Percentiles rank a stretch among this genome's conserved stretches.
Evolutionary conservation across 345 rosid genomes (phyloP).

Genomic region (Atalantia buxifolia): DNA sequence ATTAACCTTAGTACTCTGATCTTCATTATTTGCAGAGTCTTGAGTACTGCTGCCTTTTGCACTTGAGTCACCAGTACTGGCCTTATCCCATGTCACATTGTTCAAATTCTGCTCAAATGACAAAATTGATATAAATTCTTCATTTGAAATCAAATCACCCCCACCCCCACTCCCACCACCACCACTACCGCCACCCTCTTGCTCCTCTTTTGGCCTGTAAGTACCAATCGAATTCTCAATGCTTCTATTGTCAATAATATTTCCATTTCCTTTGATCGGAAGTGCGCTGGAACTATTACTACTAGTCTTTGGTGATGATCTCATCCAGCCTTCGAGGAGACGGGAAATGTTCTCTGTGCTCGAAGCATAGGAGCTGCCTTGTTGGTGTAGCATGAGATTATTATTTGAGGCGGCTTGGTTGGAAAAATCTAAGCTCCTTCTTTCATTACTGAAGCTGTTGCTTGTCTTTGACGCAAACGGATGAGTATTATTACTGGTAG

Average conservation of each 20-base stretch:
- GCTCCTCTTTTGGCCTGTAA: slow-evolving; percentile 34
- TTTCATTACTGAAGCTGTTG: slow-evolving; percentile 13
- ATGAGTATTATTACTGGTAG: neutral
- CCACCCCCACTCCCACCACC: slow-evolving; percentile 32
- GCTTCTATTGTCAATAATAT: slow-evolving; percentile 2
- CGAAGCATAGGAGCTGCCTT: slow-evolving; percentile 63
- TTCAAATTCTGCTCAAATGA: slow-evolving; percentile 47
- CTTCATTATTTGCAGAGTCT: slow-evolving; percentile 19
- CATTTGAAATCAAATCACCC: slow-evolving; percentile 39
- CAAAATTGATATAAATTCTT: slow-evolving; percentile 57
- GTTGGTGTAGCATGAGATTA: slow-evolving; percentile 8
- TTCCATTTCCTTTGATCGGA: neutral
- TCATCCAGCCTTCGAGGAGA: slow-evolving; percentile 91
- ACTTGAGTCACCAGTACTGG: slow-evolving; percentile 20
- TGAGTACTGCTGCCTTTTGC: slow-evolving; percentile 18
- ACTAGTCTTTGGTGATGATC: slow-evolving; percentile 49
- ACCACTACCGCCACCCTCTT: slow-evolving; percentile 29
- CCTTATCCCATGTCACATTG: slow-evolving; percentile 42
- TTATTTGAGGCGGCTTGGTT: slow-evolving; percentile 19
- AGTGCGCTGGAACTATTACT: neutral
- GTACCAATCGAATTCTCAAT: slow-evolving; percentile 17
- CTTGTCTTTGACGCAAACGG: slow-evolving; percentile 16
- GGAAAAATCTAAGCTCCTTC: slow-evolving; percentile 26
- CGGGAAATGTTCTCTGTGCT: slow-evolving; percentile 92
- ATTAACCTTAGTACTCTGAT: neutral